Evolutionary conservation across 2,329 filamentous ascomycete species (phyloP).

Genomic region (Metarhizium brunneum): DNA sequence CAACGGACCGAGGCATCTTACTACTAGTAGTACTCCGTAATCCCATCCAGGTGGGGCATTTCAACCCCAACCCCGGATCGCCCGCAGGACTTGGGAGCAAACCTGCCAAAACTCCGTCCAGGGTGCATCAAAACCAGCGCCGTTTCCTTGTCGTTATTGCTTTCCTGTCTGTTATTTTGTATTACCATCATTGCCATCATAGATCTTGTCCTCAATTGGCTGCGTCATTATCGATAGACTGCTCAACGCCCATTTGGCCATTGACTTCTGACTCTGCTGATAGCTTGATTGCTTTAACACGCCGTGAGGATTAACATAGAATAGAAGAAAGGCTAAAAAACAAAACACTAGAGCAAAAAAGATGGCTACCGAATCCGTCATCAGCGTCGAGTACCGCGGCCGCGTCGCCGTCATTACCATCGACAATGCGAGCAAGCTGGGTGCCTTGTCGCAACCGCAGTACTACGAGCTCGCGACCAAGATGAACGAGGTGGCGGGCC

Average conservation of each 20-base stretch:
- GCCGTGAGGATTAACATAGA: no score
- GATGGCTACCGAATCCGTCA: slow-evolving; percentile 12
- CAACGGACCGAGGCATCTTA: neutral
- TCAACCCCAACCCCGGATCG: neutral
- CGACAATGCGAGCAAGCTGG: slow-evolving; percentile 78
- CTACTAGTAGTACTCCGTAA: neutral
- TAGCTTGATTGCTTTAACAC: neutral
- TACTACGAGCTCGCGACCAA: slow-evolving; percentile 71
- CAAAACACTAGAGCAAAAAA: neutral
- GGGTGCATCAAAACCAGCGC: no score
- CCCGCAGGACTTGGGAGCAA: neutral
- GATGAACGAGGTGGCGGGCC: slow-evolving; percentile 67
- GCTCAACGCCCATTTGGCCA: no score
- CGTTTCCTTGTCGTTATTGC: no score
- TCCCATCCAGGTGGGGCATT: neutral
- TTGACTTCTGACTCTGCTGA: neutral
- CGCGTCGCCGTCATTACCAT: slow-evolving; percentile 68
- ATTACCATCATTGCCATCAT: no score
- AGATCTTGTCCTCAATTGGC: no score
- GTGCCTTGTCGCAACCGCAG: slow-evolving; percentile 60
- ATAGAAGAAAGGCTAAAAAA: neutral
- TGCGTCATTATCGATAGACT: no score
- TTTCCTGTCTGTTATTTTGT: no score
- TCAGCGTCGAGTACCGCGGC: slow-evolving; percentile 30
- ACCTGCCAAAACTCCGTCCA: neutral